Conservation (phyloP, 73 alveolate genomes). For the Stentor roeselii region DNA sequence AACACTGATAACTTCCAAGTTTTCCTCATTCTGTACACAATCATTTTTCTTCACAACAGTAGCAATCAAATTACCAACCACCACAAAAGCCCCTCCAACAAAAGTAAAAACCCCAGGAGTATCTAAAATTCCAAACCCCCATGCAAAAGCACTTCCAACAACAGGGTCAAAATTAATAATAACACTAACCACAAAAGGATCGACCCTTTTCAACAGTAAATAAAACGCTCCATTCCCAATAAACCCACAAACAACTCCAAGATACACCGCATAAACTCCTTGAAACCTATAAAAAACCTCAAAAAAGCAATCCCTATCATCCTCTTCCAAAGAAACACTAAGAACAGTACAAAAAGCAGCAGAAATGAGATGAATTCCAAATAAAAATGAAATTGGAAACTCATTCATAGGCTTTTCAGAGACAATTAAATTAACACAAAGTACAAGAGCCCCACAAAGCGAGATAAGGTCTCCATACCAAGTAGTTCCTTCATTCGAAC, state of each 20-base stretch:
- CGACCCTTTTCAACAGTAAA: neutral
- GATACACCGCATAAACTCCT: neutral
- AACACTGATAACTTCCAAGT: no score
- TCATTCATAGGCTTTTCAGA: neutral
- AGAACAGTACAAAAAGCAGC: slow-evolving; percentile 15
- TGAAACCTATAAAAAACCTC: neutral
- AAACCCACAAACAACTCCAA: neutral
- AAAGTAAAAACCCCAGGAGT: neutral
- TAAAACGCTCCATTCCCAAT: slow-evolving; percentile 18
- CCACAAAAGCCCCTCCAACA: slow-evolving; percentile 9
- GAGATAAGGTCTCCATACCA: slow-evolving; percentile 25
- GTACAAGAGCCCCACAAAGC: neutral
- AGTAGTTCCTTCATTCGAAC: neutral
- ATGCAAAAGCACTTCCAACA: slow-evolving; percentile 1
- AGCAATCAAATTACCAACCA: slow-evolving; percentile 3
- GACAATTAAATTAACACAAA: neutral
- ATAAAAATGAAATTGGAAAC: neutral
- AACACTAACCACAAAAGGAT: neutral
- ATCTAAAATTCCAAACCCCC: neutral
- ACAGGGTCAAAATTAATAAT: slow-evolving; percentile 20
- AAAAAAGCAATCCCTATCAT: neutral
- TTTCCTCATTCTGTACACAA: neutral
- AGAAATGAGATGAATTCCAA: neutral
- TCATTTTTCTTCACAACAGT: neutral
- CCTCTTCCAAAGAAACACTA: neutral